phyloP scores from a whole-genome alignment of 805 yeast species.

The Candida arabinofermentans region DNA sequence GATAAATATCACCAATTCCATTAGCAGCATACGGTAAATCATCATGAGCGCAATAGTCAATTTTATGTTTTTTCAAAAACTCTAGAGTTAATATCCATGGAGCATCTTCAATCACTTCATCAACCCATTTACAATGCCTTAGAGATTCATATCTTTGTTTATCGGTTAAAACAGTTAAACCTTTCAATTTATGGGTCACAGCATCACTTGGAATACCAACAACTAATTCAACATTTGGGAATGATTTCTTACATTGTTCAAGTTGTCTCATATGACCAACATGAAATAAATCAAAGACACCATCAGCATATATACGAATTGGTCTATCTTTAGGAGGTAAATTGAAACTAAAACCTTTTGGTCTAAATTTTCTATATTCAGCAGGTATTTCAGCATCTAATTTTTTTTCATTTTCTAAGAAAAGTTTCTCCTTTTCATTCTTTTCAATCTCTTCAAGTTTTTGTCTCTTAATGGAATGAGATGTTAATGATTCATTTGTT shows the following conservation, averaged over 20 bases:
- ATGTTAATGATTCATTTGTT: conserved; percentile 10
- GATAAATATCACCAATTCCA: conserved; percentile 89
- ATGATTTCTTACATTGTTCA: conserved; percentile 92
- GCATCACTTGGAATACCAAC: conserved; percentile 90
- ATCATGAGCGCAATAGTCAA: conserved; percentile 97
- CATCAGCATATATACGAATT: conserved; percentile 94
- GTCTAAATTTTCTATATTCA: conserved; percentile 72
- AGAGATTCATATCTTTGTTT: conserved; percentile 87
- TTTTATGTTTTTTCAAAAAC: conserved; percentile 70
- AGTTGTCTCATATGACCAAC: conserved; percentile 97
- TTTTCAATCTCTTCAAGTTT: conserved; percentile 15
- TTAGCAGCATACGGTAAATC: conserved; percentile 90
- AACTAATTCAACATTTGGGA: conserved; percentile 78
- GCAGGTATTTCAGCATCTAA: conserved; percentile 65
- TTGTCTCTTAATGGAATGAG: conserved; percentile 4
- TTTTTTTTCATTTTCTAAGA: conserved; percentile 46
- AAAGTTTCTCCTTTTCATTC: conserved; percentile 26
- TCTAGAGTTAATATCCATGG: conserved; percentile 94
- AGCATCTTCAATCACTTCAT: conserved; percentile 89
- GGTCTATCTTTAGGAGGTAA: conserved; percentile 84
- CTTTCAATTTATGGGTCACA: conserved; percentile 89
- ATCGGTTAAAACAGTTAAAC: conserved; percentile 87
- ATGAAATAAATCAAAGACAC: conserved; percentile 95
- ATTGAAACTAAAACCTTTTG: conserved; percentile 72
- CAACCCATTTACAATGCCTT: conserved; percentile 95